Evolutionary conservation across 495 filamentous ascomycete genomes (phyloP).

Genomic region (Trichoderma virens): DNA sequence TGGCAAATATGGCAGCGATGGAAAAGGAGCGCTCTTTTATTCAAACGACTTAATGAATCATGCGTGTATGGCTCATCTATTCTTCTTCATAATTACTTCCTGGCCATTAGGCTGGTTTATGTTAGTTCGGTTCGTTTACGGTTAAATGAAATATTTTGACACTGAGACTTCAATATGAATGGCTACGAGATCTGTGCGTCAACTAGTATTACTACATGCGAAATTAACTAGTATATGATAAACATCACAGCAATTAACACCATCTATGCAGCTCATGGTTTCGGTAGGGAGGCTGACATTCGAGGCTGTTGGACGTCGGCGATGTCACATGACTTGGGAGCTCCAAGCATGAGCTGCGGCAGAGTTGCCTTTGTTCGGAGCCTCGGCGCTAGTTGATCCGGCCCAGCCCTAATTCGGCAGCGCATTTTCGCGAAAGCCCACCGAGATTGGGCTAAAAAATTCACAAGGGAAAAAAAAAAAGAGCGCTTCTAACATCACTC

Average conservation of each 20-base stretch:
- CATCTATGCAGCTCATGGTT: too few relatives aligned
- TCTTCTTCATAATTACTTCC: background rate
- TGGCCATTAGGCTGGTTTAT: slow-evolving; percentile 4
- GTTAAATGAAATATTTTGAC: background rate
- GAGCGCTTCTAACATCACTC: background rate
- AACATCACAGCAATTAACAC: too few relatives aligned
- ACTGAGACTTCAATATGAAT: background rate
- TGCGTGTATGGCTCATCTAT: background rate
- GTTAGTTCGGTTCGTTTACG: background rate
- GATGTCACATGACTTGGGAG: background rate
- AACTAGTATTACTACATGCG: too few relatives aligned
- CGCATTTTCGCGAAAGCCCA: background rate
- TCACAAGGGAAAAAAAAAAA: background rate
- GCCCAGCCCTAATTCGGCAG: slow-evolving; percentile 2
- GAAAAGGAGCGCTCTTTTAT: background rate
- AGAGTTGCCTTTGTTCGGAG: too few relatives aligned
- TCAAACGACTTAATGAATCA: background rate
- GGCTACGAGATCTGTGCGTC: background rate
- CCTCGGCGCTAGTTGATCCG: background rate
- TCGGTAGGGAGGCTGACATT: too few relatives aligned
- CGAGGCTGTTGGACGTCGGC: too few relatives aligned
- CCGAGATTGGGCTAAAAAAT: background rate
- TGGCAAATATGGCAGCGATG: background rate
- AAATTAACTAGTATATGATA: too few relatives aligned
- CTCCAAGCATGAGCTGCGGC: too few relatives aligned